Evolutionary conservation across 441 rosid genomes (phyloP).

Genomic region (Mallotus japonicus): DNA sequence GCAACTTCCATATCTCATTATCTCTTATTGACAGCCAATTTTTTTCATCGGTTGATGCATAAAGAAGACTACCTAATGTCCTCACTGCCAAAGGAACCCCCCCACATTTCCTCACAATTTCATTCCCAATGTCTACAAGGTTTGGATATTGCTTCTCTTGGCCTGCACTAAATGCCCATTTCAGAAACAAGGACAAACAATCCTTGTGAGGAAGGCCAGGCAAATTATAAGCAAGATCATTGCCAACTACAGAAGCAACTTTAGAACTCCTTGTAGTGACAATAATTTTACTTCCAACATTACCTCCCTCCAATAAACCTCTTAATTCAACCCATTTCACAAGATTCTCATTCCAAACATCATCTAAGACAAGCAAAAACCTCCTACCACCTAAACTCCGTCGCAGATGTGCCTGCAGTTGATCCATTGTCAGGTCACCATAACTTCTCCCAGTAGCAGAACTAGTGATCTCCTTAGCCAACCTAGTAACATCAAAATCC

Average conservation of each 20-base stretch:
- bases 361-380: constrained; percentile 30
- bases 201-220: not conserved
- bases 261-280: constrained; percentile 16
- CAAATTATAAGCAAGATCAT: not conserved
- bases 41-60: not conserved
- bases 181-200: constrained; percentile 7
- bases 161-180: not conserved
- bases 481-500: constrained; percentile 10
- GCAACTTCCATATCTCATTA: not conserved
- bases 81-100: constrained; percentile 22
- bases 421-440: not conserved
- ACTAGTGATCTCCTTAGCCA: constrained; percentile 9
- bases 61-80: not conserved
- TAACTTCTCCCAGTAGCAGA: not conserved
- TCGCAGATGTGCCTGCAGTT: constrained; percentile 5
- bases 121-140: not conserved
- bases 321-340: constrained; percentile 16
- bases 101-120: constrained; percentile 2
- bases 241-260: constrained; percentile 20
- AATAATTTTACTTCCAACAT: constrained; percentile 10
- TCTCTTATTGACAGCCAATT: constrained; percentile 6
- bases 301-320: not conserved
- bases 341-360: constrained; percentile 26
- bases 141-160: not conserved
- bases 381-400: not conserved